These are phyloP conservation scores for Fraxinus velutina DNA, from an alignment of 305 asterid species.

Conservation along the genomic window DNA sequence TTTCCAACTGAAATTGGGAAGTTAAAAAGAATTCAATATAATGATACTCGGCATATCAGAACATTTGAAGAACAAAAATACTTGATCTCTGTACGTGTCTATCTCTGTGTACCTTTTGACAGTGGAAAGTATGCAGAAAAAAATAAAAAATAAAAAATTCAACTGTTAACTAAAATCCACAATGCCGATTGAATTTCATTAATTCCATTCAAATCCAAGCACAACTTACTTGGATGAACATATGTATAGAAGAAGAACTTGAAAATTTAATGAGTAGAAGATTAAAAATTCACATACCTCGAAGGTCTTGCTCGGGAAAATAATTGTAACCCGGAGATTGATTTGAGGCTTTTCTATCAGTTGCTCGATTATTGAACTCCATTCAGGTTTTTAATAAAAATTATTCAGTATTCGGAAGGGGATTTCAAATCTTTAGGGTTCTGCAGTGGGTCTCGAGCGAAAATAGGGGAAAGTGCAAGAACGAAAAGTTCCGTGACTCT, in stretches of 20 bases:
- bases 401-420: not conserved
- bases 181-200: slow-evolving; percentile 12
- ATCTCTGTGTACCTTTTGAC: not conserved
- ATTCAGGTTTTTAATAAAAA: not conserved
- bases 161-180: not conserved
- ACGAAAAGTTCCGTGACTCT: not conserved
- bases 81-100: not conserved
- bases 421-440: not conserved
- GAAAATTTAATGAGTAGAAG: not conserved
- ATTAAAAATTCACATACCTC: slow-evolving; percentile 27
- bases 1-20: not conserved
- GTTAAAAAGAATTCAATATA: not conserved
- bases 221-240: not conserved
- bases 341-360: slow-evolving; percentile 15
- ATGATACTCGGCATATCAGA: not conserved
- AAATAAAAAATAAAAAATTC: not conserved
- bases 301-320: slow-evolving; percentile 16
- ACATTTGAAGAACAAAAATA: not conserved
- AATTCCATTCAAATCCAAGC: not conserved
- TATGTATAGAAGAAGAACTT: not conserved
- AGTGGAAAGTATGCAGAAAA: not conserved
- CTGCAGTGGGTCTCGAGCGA: not conserved
- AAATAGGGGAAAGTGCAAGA: not conserved
- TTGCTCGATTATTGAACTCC: slow-evolving; percentile 22
- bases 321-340: not conserved